Conservation (phyloP, 768 basidiomycete species). For the Pulveroboletus sp. region DNA sequence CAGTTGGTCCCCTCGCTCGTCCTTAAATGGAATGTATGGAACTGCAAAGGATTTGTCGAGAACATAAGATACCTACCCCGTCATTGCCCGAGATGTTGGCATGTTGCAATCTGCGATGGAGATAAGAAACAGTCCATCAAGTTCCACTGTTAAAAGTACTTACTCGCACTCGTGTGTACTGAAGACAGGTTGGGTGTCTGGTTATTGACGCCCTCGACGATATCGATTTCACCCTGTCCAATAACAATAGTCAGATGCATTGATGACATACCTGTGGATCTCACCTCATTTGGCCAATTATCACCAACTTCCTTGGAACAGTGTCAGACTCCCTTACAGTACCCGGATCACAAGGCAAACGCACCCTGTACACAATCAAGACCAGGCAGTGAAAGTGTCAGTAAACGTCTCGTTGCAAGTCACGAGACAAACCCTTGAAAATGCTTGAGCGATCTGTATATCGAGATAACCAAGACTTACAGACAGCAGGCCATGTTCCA, state of each 20-base stretch:
- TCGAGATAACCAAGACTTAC: constrained; percentile 15
- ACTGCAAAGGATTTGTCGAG: neutral
- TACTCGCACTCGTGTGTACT: constrained; percentile 27
- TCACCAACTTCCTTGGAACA: constrained; percentile 23
- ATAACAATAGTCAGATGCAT: neutral
- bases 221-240: constrained; percentile 30
- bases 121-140: neutral
- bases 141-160: neutral
- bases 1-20: constrained; percentile 22
- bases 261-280: neutral
- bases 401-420: neutral
- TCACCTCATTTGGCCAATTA: constrained; percentile 25
- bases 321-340: neutral
- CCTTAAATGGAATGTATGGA: constrained; percentile 7
- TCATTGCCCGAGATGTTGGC: constrained; percentile 27
- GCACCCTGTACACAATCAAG: constrained; percentile 19
- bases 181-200: constrained; percentile 27
- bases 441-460: neutral
- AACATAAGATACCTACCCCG: constrained; percentile 25
- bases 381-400: neutral
- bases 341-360: neutral
- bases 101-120: constrained; percentile 28
- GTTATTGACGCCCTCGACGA: constrained; percentile 34
- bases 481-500: constrained; percentile 38
- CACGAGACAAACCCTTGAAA: constrained; percentile 23